These are phyloP conservation scores for Tolypocladium pustulatum DNA, from an alignment of 2,329 filamentous ascomycete genomes.

Conservation along the genomic window DNA sequence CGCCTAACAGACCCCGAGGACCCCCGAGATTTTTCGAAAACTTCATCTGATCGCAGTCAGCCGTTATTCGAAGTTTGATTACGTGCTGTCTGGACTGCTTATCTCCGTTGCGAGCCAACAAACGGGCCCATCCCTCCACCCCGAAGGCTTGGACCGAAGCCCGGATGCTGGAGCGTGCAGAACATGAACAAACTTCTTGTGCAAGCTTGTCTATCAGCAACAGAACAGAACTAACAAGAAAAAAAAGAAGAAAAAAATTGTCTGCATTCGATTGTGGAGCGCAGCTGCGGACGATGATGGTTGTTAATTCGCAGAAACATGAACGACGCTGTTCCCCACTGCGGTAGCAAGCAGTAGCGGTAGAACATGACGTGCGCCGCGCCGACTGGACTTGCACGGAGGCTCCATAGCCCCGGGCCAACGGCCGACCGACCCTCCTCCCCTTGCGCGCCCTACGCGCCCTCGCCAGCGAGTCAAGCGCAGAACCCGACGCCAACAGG, in stretches of 20 bases:
- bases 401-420: not conserved
- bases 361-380: not conserved
- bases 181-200: not conserved
- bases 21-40: not conserved
- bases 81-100: too few species aligned
- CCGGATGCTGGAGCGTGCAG: not conserved
- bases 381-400: not conserved
- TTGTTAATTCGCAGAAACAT: not conserved
- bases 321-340: not conserved
- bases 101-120: not conserved
- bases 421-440: not conserved
- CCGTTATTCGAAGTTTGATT: too few species aligned
- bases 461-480: not conserved
- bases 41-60: not conserved
- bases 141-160: not conserved
- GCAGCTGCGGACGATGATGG: not conserved
- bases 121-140: not conserved
- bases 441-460: too few species aligned
- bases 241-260: not conserved
- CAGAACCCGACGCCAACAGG: not conserved
- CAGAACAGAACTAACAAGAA: not conserved
- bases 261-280: not conserved
- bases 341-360: not conserved
- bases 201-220: not conserved
- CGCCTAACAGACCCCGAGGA: not conserved